phyloP scores from a whole-genome alignment of 2,329 filamentous ascomycete genomes.

The Colletotrichum lini region DNA sequence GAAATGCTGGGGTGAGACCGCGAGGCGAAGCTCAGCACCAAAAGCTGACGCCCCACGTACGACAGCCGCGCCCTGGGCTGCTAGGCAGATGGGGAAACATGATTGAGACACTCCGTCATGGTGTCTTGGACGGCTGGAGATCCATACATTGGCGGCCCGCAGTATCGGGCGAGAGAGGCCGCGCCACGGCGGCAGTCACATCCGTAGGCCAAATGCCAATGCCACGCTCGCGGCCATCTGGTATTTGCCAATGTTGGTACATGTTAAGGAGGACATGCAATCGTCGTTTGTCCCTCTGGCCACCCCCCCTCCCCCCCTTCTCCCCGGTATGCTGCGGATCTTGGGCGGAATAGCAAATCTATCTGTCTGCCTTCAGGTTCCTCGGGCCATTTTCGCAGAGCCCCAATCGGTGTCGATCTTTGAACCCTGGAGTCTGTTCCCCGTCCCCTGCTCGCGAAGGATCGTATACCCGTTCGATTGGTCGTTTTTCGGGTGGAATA shows the following conservation, averaged over 20 bases:
- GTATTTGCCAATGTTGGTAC: background rate
- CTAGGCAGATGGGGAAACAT: background rate
- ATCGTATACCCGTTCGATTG: background rate
- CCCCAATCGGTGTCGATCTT: background rate
- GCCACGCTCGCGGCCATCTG: no score
- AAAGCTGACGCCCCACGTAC: conserved; percentile 2
- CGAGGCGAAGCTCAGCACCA: conserved; percentile 13
- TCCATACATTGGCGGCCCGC: conserved; percentile 1
- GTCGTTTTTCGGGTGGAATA: background rate
- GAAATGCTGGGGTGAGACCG: background rate
- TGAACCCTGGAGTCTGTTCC: background rate
- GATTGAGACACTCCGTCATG: background rate
- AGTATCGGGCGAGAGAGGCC: background rate
- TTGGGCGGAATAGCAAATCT: background rate
- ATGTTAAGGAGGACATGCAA: background rate
- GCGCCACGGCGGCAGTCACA: background rate
- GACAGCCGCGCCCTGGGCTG: conserved; percentile 3
- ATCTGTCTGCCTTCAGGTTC: background rate
- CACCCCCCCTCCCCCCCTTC: no score
- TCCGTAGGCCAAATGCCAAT: background rate
- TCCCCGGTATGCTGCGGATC: background rate
- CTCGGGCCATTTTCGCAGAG: background rate
- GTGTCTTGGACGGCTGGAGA: background rate
- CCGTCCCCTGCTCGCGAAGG: background rate
- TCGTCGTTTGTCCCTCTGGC: background rate